Evolutionary conservation across 2,329 filamentous ascomycete genomes (phyloP), one percentile per base, ranked within the genome.

Genomic region (Dactylonectria estremocensis): DNA sequence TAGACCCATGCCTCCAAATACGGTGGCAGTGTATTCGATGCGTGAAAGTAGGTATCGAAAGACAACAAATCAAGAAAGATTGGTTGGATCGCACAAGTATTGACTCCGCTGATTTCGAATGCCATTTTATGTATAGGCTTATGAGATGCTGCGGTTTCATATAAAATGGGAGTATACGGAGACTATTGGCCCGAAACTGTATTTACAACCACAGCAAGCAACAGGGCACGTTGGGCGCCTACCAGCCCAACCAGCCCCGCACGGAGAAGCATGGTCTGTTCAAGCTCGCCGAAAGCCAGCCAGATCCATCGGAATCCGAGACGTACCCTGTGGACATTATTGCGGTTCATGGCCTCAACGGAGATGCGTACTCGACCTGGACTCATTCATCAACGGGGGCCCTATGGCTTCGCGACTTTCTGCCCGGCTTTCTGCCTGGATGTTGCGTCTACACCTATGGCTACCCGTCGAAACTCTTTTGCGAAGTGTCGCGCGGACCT

Each of bases 281-380:
- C 14, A 14, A 14, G 4, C 11, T 40, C 24, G 28, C 49, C 7
- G 49, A 31, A 16, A 11, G 13, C n/a, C 24, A 18, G 16, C 49
- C 24, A 35, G 49, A n/a, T 18, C 24, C 49, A 53, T 53, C 49
- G n/a, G 24, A 18, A 31, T 4, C 50, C 35, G 35, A 57, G n/a
- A 43, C 3, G 18, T 61, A 71, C 56, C 49, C 65, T 6, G 63
- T 73, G 9, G 60, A 72, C 37, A 72, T 71, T 48, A 64, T 75
- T 61, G 70, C 72, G 14, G 53, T 76, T 9, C 73, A 76, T 64
- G 72, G 74, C 2, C 63, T 77, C 8, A 72, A 71, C 40, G 74
- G 73, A 16, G 62, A 74, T 54, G 60, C 67, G 11, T 64, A 52
- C 60, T 60, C 40, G 22, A 75, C 70, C 24, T 75, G 73, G 71